Base-by-base conservation (phyloP, 305 asterid genomes). In the Plantago lanceolata region DNA sequence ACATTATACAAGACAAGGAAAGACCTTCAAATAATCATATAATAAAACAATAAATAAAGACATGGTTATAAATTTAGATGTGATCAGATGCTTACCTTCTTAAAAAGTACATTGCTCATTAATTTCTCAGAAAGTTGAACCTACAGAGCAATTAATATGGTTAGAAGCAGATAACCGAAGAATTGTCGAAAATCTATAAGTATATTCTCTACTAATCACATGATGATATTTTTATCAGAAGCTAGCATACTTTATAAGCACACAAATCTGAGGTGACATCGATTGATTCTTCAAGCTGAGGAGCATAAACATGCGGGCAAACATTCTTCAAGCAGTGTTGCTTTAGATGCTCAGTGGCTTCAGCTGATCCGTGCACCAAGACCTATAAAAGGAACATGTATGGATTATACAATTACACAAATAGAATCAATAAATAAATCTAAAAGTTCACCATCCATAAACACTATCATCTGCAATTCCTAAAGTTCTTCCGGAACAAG, bases 181-280 rank as follows among this genome's bases (percentile, higher is more conserved):
- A 67, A 51, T 48, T 1, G 44, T 47, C 57, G 18, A 45, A 45
- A 48, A 20, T 48, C 66, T 31, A 69, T 43, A 67, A 37, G 61
- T 16, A 35, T 59, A 62, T 63, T 49, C 24, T 16, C 40, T 56
- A 57, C 62, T 58, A 29, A 29, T 55, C 63, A 48, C 28, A 1
- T 1, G 57, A 19, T 16, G 40, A 51, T 0, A 49, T 48, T 37
- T 45, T 51, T 14, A 28, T 21, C 28, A 64, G 71, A 76, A 68
- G 74, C 73, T 68, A 61, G 43, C 60, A 43, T 64, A 91, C 98
- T 80, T 92, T 92, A 79, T 89, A 92, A 65, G 98, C 98, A 70
- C 98, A 89, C 78, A 92, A 82, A 81, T 92, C 98, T 68, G 98
- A 92, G 15, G 98, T 92, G 79, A 92, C 98, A 69, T 92, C 98